Evolutionary conservation across 805 yeast species (phyloP).

Genomic region (Yueomyces sinensis): DNA sequence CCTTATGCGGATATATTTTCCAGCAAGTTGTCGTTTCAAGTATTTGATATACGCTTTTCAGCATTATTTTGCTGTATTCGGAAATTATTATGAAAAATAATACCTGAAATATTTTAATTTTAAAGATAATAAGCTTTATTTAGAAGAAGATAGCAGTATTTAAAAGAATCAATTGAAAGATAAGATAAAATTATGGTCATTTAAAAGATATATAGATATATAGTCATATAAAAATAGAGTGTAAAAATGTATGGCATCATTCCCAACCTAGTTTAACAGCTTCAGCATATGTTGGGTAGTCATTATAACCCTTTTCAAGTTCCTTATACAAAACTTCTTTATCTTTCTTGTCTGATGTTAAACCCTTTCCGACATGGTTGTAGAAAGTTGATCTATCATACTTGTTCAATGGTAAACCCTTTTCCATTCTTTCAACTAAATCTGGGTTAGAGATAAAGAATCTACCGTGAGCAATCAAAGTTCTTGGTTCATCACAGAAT

Average conservation of each 20-base stretch:
- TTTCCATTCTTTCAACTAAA: constrained; percentile 30
- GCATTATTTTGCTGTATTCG: no score
- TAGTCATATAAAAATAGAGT: no score
- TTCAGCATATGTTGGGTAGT: constrained; percentile 27
- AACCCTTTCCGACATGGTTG: constrained; percentile 27
- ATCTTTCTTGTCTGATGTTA: constrained; percentile 31
- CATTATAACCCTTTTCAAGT: constrained; percentile 29
- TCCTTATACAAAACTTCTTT: constrained; percentile 35
- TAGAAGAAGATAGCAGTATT: no score
- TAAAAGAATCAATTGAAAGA: no score
- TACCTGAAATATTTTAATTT: no score
- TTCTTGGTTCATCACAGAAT: constrained; percentile 27
- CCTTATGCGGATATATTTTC: no score
- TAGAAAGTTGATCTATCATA: constrained; percentile 42
- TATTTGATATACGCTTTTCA: no score
- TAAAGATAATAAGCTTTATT: no score
- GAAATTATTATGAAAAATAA: no score
- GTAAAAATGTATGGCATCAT: neutral
- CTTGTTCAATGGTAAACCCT: constrained; percentile 27
- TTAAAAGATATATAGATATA: no score
- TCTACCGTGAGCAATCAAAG: constrained; percentile 35
- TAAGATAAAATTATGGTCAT: no score
- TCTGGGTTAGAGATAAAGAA: constrained; percentile 44
- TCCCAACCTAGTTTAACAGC: constrained; percentile 10
- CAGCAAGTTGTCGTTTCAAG: no score